Evolutionary conservation across 345 rosid species (phyloP).

Genomic region (Salix brachista): DNA sequence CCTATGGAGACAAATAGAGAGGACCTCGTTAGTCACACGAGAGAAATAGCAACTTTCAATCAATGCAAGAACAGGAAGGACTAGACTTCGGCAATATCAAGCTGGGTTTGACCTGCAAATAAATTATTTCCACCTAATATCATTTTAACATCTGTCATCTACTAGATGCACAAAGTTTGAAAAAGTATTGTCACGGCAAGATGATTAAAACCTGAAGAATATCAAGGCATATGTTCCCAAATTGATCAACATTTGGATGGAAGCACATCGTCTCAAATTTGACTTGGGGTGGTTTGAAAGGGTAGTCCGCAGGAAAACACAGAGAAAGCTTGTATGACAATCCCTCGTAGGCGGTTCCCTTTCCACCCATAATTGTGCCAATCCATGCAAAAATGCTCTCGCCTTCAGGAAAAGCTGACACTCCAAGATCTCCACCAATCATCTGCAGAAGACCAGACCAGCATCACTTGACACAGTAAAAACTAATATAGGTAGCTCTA

Average conservation of each 20-base stretch:
- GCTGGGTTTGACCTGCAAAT: neutral
- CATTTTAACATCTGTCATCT: neutral
- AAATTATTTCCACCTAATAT: neutral
- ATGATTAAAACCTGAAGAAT: conserved; percentile 27
- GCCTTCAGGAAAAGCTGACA: conserved; percentile 30
- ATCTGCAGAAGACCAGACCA: conserved; percentile 14
- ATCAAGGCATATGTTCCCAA: conserved; percentile 35
- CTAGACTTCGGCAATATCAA: neutral
- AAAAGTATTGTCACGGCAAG: neutral
- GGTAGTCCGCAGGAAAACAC: conserved; percentile 24
- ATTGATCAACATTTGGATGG: conserved; percentile 33
- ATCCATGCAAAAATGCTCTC: conserved; percentile 31
- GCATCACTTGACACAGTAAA: neutral
- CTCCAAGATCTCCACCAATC: conserved; percentile 26
- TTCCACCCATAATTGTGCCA: conserved; percentile 29
- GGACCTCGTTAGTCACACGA: neutral
- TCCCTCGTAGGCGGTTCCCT: conserved; percentile 27
- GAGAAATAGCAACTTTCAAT: neutral
- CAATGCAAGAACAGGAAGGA: neutral
- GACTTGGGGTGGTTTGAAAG: conserved; percentile 31
- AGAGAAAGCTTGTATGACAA: conserved; percentile 25
- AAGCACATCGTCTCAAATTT: conserved; percentile 29
- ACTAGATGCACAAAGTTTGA: neutral
- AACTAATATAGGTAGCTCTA: neutral
- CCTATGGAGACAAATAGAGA: conserved; percentile 9